Base-by-base conservation (phyloP, 495 filamentous ascomycete genomes). In the Peziza echinospora region DNA sequence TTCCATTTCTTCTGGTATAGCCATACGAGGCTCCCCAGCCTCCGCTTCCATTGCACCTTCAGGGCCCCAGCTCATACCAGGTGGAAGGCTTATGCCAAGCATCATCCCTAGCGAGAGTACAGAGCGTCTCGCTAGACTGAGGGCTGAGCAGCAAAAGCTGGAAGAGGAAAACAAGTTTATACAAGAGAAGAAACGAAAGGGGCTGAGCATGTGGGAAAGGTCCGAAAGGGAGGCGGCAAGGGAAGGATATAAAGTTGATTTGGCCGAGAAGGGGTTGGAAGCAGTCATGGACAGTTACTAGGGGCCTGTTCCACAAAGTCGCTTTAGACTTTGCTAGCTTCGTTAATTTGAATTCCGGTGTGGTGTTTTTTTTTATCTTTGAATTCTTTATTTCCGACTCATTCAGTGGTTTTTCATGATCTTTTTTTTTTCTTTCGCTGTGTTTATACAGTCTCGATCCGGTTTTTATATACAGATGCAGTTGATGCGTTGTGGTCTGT, bases 111-210 rank as follows among this genome's bases (percentile, higher is more conserved):
- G 55, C 26, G 49, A 56, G 5, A 55, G 47, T n/a, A 56, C 59
- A 9, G 57, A 60, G 3, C 39, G 56, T 5, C 34, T 60, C 5
- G 25, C 53, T 5, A 41, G 57, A 24, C 21, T 60, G 44, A 50
- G 41, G 22, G 45, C 40, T 0, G 57, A 60, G n/a, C 50, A 59
- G 26, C 43, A 23, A 16, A 60, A 59, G 34, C 42, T 60, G n/a
- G 53, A 56, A 22, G 56, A 59, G 30, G 57, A 60, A 6, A 46
- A 58, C 11, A 53, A 26, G 25, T 21, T 28, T 1, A 48, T 46
- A 17, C 57, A 59, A 43, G 57, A 60, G 25, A 48, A 46, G 24
- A 60, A 60, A 39, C 49, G 57, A 16, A 59, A 53, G 37, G 57
- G 53, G 5, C 34, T 60, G 21, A 51, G 49, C 9, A 50, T 47